phyloP scores from a whole-genome alignment of 1,284 basidiomycete genomes.

The Pascua sp. region DNA sequence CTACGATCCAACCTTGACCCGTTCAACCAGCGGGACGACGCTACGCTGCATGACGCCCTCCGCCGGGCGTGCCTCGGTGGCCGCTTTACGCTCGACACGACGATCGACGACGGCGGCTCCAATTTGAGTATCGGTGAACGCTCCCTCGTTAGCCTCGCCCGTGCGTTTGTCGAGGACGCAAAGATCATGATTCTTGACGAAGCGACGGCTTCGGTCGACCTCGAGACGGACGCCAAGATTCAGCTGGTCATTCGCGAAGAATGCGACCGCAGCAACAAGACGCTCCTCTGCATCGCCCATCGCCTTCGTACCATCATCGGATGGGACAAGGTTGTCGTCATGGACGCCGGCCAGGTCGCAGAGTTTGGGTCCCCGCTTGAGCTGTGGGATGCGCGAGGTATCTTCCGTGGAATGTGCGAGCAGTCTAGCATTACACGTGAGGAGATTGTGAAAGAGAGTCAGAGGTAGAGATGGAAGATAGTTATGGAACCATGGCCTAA shows the following conservation, averaged over 20 bases:
- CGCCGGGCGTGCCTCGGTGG: conserved; percentile 62
- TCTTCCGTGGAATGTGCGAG: conserved; percentile 68
- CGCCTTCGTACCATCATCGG: conserved; percentile 71
- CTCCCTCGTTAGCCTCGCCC: conserved; percentile 62
- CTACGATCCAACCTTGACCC: conserved; percentile 65
- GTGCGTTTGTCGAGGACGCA: conserved; percentile 60
- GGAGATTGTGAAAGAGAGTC: conserved; percentile 26
- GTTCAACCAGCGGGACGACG: conserved; percentile 68
- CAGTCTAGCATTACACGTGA: conserved; percentile 49
- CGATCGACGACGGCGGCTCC: conserved; percentile 62
- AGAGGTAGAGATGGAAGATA: no score
- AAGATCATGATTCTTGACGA: conserved; percentile 60
- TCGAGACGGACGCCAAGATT: conserved; percentile 66
- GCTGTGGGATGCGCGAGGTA: conserved; percentile 58
- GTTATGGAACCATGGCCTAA: no score
- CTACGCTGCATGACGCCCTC: conserved; percentile 70
- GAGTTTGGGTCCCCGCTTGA: conserved; percentile 67
- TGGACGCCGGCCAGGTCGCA: conserved; percentile 66
- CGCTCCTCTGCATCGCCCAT: conserved; percentile 58
- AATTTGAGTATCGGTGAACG: conserved; percentile 63
- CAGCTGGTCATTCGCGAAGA: conserved; percentile 64
- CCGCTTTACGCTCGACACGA: conserved; percentile 56
- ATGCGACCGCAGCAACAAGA: conserved; percentile 56
- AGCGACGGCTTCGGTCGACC: conserved; percentile 51
- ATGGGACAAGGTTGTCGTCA: conserved; percentile 66